Evolutionary conservation across 2,329 filamentous ascomycete species (phyloP).

Genomic region (Fusarium pseudonygamai): DNA sequence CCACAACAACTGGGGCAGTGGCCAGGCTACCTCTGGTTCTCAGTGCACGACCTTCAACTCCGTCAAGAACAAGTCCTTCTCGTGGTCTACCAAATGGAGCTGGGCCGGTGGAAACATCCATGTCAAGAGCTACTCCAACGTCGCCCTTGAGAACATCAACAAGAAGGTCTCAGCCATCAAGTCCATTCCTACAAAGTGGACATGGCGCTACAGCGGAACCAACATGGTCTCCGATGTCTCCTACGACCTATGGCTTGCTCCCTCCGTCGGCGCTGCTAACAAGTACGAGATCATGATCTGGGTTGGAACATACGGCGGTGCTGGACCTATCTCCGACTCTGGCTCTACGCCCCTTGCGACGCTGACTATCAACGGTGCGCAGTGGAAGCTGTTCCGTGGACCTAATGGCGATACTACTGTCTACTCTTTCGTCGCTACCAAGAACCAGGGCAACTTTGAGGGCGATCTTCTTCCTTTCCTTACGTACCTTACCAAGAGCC

Average conservation of each 20-base stretch:
- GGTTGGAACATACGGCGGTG: conserved; percentile 66
- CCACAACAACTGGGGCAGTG: conserved; percentile 62
- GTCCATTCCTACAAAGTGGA: conserved; percentile 50
- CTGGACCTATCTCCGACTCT: conserved; percentile 59
- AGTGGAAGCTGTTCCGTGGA: conserved; percentile 70
- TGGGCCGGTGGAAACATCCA: conserved; percentile 51
- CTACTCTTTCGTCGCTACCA: conserved; percentile 61
- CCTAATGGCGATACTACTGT: conserved; percentile 68
- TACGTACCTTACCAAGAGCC: conserved; percentile 60
- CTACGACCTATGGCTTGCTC: conserved; percentile 68
- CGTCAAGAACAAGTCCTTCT: conserved; percentile 46
- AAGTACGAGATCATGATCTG: conserved; percentile 75
- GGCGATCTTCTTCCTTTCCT: conserved; percentile 68
- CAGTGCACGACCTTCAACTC: conserved; percentile 55
- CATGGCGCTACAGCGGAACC: conserved; percentile 45
- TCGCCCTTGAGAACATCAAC: conserved; percentile 49
- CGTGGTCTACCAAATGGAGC: conserved; percentile 54
- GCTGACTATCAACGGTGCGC: conserved; percentile 60
- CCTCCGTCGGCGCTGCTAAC: conserved; percentile 52
- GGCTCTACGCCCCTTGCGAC: conserved; percentile 45
- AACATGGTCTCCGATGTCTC: conserved; percentile 63
- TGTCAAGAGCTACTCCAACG: conserved; percentile 59
- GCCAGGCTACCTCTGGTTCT: conserved; percentile 48
- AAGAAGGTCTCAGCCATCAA: conserved; percentile 49
- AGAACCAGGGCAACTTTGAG: conserved; percentile 60